Base-by-base conservation (phyloP, 192 early-diverging fungal genomes). In the Rhizoclosmatium globosum region DNA sequence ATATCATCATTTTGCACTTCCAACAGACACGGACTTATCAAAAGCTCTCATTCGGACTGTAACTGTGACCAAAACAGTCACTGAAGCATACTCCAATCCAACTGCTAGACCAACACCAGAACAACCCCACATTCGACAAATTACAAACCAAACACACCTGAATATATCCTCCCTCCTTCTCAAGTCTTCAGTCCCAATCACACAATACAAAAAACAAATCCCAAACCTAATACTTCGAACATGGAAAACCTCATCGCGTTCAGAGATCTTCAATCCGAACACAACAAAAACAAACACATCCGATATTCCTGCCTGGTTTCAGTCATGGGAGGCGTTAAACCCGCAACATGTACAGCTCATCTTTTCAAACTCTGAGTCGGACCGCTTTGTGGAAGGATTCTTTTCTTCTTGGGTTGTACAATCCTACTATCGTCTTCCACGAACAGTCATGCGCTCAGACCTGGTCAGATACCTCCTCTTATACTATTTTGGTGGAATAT, bases 391-490 rank as follows among this genome's bases (percentile, higher is more conserved):
- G 4, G 47, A 41, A n/a, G 69, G 69, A 13, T 71, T 71, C 46
- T 71, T 71, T 48, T 71, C 69, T 13, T 19, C 4, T 11, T 71
- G 48, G 48, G 69, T 71, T n/a, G 48, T 56, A 3, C 15, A 50
- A 38, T 44, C 69, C 15, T 71, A 71, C 50, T 71, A 53, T 38
- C 47, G 56, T 19, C 50, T 71, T 4, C 69, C 69, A 3, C 69
- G 69, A 4, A 48, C 39, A 4, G 69, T 71, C 6, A 71, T 79
- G 77, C 46, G 68, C 2, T 44, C 38, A 7, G 77, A 79, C 57
- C 56, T 79, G 6, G 65, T 41, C 4, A 81, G 82, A 19, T 83
- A 83, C 47, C 21, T 82, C 58, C 46, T 83, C 38, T 56, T 83
- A 38, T 48, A 58, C 41, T 39, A 59, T 1, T 69, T 82, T 60